Percentiles rank a stretch among this genome's conserved stretches.
phyloP scores from a whole-genome alignment of 2,329 filamentous ascomycete species.

The Geosmithia morbida region DNA sequence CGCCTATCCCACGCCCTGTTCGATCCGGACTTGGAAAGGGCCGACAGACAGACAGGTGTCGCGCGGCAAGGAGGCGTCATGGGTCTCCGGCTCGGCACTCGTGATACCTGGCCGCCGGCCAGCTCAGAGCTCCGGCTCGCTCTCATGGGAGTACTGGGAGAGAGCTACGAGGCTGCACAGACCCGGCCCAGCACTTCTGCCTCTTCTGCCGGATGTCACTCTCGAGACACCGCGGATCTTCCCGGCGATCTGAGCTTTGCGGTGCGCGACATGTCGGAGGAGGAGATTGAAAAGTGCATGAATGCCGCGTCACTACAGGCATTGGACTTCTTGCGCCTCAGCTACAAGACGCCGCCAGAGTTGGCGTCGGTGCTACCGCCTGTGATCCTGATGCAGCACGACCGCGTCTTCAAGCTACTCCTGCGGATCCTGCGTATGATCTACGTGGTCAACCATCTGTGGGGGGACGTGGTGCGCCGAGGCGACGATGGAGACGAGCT shows the following conservation, averaged over 20 bases:
- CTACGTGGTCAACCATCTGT: constrained; percentile 55
- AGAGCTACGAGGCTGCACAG: constrained; percentile 41
- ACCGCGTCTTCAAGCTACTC: constrained; percentile 68
- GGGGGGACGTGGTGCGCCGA: constrained; percentile 32
- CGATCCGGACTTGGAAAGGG: constrained; percentile 64
- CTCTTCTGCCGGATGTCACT: constrained; percentile 3
- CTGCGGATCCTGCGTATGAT: constrained; percentile 67
- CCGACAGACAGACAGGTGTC: constrained; percentile 57
- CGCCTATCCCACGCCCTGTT: constrained; percentile 74
- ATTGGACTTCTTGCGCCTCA: constrained; percentile 80
- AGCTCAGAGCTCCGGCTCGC: constrained; percentile 86
- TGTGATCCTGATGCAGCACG: constrained; percentile 61
- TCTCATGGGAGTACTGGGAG: constrained; percentile 70
- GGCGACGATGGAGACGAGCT: constrained; percentile 7
- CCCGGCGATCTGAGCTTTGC: constrained; percentile 68
- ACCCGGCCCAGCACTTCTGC: constrained; percentile 4
- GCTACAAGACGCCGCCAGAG: constrained; percentile 64
- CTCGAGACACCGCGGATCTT: constrained; percentile 23
- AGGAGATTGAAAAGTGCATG: constrained; percentile 72
- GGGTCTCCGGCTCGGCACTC: constrained; percentile 68
- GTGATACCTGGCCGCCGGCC: constrained; percentile 82
- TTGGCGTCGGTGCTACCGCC: constrained; percentile 62
- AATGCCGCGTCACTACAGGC: constrained; percentile 73
- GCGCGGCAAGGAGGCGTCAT: constrained; percentile 58
- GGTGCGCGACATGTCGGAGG: constrained; percentile 63